Conservation (phyloP, 495 filamentous ascomycete genomes). For the Penicillium herquei region DNA sequence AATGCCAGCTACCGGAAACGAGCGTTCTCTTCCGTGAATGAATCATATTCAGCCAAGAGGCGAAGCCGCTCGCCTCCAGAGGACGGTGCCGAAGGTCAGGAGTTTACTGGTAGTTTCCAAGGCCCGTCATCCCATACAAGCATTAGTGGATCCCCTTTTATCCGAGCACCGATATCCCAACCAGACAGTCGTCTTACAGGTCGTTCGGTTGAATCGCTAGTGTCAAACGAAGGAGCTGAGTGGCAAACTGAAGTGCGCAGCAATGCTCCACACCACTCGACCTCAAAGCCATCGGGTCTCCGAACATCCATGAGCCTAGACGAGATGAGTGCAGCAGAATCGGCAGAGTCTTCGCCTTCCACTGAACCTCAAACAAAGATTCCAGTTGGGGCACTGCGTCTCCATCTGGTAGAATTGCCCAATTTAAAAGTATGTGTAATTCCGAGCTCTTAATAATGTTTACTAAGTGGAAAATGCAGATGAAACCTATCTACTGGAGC, state of each 20-base stretch:
- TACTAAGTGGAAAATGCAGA: slow-evolving; percentile 40
- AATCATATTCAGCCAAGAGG: slow-evolving; percentile 16
- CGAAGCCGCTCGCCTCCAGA: slow-evolving; percentile 19
- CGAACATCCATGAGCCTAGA: slow-evolving; percentile 29
- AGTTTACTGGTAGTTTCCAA: slow-evolving; percentile 20
- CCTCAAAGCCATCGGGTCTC: slow-evolving; percentile 32
- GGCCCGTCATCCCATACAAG: slow-evolving; percentile 34
- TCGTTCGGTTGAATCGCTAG: slow-evolving; percentile 33
- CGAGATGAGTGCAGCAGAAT: slow-evolving; percentile 15
- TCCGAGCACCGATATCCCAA: slow-evolving; percentile 31
- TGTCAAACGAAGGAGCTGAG: slow-evolving; percentile 29
- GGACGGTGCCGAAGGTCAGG: slow-evolving; percentile 18
- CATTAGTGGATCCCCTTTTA: slow-evolving; percentile 45
- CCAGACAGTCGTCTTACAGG: slow-evolving; percentile 29
- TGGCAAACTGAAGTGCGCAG: slow-evolving; percentile 23
- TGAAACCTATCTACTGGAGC: slow-evolving; percentile 98
- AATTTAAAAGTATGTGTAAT: slow-evolving; percentile 40
- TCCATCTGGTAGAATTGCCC: slow-evolving; percentile 60
- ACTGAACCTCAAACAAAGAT: slow-evolving; percentile 38
- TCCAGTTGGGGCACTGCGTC: slow-evolving; percentile 72
- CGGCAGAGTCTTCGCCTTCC: slow-evolving; percentile 10
- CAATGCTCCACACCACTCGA: slow-evolving; percentile 9
- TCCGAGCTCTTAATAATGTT: not conserved
- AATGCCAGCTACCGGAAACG: slow-evolving; percentile 21
- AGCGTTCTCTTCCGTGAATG: slow-evolving; percentile 23